These are phyloP conservation scores for Eucalyptus dawsonii DNA, from an alignment of 345 rosid genomes.

Conservation along the genomic window DNA sequence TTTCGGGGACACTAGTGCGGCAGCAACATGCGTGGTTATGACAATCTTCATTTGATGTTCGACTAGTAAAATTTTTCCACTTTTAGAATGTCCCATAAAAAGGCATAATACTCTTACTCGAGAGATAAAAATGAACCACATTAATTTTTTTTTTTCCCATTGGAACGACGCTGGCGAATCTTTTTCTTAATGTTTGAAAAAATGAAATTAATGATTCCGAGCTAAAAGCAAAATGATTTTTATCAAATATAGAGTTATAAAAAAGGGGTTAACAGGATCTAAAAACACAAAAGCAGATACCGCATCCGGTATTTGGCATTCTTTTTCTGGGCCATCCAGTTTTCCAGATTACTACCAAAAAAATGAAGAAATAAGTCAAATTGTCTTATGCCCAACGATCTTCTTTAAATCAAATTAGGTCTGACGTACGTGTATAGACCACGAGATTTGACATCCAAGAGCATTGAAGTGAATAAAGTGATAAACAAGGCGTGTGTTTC, in stretches of 20 bases:
- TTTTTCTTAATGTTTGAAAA: too few relatives aligned
- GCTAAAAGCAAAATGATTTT: too few relatives aligned
- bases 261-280: background rate
- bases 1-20: background rate
- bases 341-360: background rate
- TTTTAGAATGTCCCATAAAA: background rate
- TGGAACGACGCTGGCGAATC: fast-evolving
- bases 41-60: background rate
- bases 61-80: background rate
- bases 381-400: fast-evolving
- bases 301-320: background rate
- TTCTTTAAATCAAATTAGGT: background rate
- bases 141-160: background rate
- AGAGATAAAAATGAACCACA: background rate
- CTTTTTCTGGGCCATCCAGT: background rate
- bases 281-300: background rate
- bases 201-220: background rate
- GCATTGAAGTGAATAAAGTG: background rate
- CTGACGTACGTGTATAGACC: background rate
- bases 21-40: background rate
- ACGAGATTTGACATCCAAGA: background rate
- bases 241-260: background rate
- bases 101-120: background rate
- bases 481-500: background rate
- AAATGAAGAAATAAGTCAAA: background rate